Percentiles rank a stretch among this genome's conserved stretches.
Conservation (phyloP, 2,329 filamentous ascomycete species). For the Metarhizium rileyi region DNA sequence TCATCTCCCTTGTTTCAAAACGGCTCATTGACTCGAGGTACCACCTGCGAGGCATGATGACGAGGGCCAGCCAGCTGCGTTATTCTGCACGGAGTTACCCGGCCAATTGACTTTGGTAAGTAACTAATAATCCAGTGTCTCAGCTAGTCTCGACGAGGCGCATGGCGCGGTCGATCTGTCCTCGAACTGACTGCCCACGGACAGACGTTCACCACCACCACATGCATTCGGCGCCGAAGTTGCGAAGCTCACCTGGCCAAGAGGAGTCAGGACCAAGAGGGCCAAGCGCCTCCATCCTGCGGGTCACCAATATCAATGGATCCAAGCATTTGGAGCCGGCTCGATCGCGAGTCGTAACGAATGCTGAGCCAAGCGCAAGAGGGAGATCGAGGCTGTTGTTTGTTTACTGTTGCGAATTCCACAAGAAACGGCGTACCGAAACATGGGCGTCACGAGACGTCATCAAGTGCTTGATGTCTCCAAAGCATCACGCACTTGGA, state of each 20-base stretch:
- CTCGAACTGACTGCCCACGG: background rate
- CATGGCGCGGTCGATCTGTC: background rate
- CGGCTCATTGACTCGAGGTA: too few species aligned
- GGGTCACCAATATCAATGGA: background rate
- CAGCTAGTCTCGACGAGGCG: conserved; percentile 9
- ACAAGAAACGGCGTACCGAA: background rate
- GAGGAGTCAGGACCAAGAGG: too few species aligned
- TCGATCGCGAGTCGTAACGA: background rate
- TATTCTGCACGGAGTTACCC: too few species aligned
- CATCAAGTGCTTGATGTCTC: background rate
- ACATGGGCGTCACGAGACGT: background rate
- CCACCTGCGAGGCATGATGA: background rate
- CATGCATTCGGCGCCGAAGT: too few species aligned
- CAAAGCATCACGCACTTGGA: background rate
- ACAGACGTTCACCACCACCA: too few species aligned
- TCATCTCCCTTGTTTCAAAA: too few species aligned
- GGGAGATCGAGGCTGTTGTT: background rate
- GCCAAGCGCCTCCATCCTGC: background rate
- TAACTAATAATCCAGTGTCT: conserved; percentile 21
- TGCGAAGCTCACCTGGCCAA: too few species aligned
- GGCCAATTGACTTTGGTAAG: too few species aligned
- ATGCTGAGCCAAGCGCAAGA: background rate
- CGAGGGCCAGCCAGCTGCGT: conserved; percentile 6
- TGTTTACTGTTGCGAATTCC: background rate
- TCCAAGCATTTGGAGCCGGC: background rate